Percentiles rank a stretch among this genome's conserved stretches.
These are phyloP conservation scores for Trypanosoma theileri DNA, from an alignment of 208 protist species.

Conservation along the genomic window DNA sequence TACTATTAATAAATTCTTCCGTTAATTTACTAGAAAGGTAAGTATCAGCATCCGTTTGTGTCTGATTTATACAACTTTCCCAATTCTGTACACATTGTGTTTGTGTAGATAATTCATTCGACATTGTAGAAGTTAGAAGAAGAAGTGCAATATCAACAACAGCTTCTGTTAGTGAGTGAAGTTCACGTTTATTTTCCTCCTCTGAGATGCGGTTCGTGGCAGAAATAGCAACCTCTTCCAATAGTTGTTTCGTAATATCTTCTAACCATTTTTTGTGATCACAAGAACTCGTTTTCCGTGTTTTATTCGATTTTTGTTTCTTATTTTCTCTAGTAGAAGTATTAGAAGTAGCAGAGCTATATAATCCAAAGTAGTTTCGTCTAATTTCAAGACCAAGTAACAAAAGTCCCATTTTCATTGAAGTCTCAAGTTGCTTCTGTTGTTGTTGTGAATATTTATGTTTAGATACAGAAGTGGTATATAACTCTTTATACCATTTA, in stretches of 20 bases:
- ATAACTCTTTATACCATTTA: conserved; percentile 3
- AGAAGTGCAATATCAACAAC: conserved; percentile 22
- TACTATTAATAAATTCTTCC: neutral
- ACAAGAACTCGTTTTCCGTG: neutral
- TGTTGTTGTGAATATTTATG: neutral
- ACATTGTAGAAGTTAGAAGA: conserved; percentile 18
- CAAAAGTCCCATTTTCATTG: conserved; percentile 9
- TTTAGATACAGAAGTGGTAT: neutral
- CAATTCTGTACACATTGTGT: conserved; percentile 1
- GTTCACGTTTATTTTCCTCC: neutral
- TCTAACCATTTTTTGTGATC: conserved; percentile 27
- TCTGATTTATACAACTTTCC: conserved; percentile 11
- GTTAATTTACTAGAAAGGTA: conserved; percentile 2
- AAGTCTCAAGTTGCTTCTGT: neutral
- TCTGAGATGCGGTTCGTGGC: neutral
- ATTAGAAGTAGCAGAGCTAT: neutral
- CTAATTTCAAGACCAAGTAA: conserved; percentile 23
- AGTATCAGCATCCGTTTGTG: neutral
- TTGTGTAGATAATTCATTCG: neutral
- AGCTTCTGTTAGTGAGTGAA: conserved; percentile 16
- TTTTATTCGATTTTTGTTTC: conserved; percentile 1
- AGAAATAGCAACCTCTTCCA: conserved; percentile 17
- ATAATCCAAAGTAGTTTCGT: conserved; percentile 16
- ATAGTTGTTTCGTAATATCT: conserved; percentile 6
- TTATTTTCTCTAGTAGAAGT: conserved; percentile 2